Conservation (phyloP, 1,139 yeast species). For the Arxiozyma heterogenica region DNA sequence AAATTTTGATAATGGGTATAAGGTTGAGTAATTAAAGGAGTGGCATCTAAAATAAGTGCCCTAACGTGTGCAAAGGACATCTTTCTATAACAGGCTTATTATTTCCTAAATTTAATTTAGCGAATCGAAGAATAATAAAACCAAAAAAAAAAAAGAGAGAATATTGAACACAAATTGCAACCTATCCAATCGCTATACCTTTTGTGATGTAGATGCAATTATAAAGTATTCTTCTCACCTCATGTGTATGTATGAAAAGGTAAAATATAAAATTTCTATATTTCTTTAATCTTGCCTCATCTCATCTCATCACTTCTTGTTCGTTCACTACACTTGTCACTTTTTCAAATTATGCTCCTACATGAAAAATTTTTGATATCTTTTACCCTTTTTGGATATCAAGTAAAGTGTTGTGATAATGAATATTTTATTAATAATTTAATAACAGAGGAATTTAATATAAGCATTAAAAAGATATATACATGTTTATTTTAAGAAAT, state of each 20-base stretch:
- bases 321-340: neutral
- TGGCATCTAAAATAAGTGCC: slow-evolving; percentile 79
- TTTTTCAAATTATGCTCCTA: neutral
- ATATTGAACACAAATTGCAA: too few relatives aligned
- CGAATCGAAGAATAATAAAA: neutral
- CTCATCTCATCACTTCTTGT: neutral
- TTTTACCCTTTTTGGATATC: neutral
- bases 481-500: too few relatives aligned
- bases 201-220: neutral
- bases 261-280: neutral
- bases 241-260: too few relatives aligned
- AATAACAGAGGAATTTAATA: too few relatives aligned
- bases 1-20: slow-evolving; percentile 63
- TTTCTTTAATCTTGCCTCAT: neutral
- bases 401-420: too few relatives aligned
- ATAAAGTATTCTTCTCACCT: neutral
- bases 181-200: neutral
- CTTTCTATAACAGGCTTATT: too few relatives aligned
- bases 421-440: too few relatives aligned
- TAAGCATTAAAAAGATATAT: too few relatives aligned
- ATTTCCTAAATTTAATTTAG: neutral
- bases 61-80: slow-evolving; percentile 32
- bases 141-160: neutral
- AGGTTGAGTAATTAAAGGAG: slow-evolving; percentile 82
- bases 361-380: neutral